Evolutionary conservation across 2,329 filamentous ascomycete species (phyloP).

Genomic region (Alternaria novae-zelandiae): DNA sequence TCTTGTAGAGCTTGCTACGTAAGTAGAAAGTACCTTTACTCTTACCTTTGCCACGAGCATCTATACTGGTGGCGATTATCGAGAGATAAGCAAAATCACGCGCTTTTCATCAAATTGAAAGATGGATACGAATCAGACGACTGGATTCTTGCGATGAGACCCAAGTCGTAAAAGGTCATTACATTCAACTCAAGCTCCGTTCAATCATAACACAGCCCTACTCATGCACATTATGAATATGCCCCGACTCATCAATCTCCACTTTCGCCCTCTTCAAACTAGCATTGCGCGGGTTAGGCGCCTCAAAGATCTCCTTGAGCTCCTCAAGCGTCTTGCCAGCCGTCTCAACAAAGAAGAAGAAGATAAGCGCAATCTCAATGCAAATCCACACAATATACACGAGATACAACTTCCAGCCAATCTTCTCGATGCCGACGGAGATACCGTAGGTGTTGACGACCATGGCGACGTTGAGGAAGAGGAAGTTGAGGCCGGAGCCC

Average conservation of each 20-base stretch:
- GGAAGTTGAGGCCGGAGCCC: conserved; percentile 42
- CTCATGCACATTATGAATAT: conserved; percentile 31
- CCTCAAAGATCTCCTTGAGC: conserved; percentile 42
- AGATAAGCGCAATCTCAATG: conserved; percentile 38
- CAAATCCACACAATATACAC: conserved; percentile 43
- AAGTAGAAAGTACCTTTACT: not conserved
- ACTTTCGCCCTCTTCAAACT: conserved; percentile 33
- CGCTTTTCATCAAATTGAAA: not conserved
- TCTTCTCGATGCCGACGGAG: conserved; percentile 39
- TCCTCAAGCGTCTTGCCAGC: conserved; percentile 43
- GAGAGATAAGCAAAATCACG: not conserved
- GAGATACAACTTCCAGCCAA: conserved; percentile 41
- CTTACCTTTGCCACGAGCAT: not conserved
- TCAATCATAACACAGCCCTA: not conserved
- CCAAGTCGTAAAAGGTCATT: not conserved
- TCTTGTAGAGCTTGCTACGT: not conserved
- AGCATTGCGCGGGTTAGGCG: conserved; percentile 35
- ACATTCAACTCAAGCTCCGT: not conserved
- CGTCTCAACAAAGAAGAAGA: conserved; percentile 44
- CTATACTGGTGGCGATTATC: not conserved
- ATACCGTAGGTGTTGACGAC: conserved; percentile 45
- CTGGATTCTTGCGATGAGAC: not conserved
- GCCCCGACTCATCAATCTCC: conserved; percentile 28
- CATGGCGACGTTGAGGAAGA: conserved; percentile 44
- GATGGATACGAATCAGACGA: not conserved